Conservation (phyloP, 305 asterid species). For the Caryopteris hybrid region DNA sequence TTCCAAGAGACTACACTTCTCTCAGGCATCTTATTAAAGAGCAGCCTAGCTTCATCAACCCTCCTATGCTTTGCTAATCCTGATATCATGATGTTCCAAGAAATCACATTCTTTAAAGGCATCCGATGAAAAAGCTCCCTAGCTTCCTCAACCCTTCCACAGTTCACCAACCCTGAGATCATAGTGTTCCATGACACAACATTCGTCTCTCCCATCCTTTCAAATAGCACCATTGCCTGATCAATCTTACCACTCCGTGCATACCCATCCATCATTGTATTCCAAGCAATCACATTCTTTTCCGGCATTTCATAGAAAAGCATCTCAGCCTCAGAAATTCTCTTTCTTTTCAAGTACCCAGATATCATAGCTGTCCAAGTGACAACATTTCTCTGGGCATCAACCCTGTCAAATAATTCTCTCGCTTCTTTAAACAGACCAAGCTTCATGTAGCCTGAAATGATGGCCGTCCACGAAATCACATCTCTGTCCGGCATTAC, state of each 20-base stretch:
- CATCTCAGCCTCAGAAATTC: slow-evolving; percentile 46
- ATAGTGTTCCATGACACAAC: slow-evolving; percentile 47
- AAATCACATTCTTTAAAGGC: slow-evolving; percentile 41
- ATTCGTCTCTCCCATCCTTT: slow-evolving; percentile 41
- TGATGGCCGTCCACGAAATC: slow-evolving; percentile 61
- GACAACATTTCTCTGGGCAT: slow-evolving; percentile 52
- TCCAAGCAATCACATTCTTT: slow-evolving; percentile 53
- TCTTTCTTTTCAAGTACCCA: slow-evolving; percentile 37
- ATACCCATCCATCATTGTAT: slow-evolving; percentile 52
- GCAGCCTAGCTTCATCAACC: slow-evolving; percentile 44
- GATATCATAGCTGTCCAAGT: slow-evolving; percentile 70
- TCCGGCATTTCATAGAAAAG: slow-evolving; percentile 55
- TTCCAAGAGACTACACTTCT: slow-evolving; percentile 57
- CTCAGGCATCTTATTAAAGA: slow-evolving; percentile 41
- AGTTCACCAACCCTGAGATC: slow-evolving; percentile 39
- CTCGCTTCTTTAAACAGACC: slow-evolving; percentile 51
- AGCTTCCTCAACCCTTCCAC: slow-evolving; percentile 45
- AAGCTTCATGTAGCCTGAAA: slow-evolving; percentile 51
- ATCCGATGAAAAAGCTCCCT: slow-evolving; percentile 29
- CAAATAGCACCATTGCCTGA: slow-evolving; percentile 36
- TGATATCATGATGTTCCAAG: slow-evolving; percentile 49
- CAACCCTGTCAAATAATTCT: slow-evolving; percentile 47
- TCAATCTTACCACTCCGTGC: slow-evolving; percentile 27
- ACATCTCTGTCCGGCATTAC: slow-evolving; percentile 57
- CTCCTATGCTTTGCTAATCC: slow-evolving; percentile 38